Evolutionary conservation across 129 eudicot genomes (phyloP).

Genomic region (Pseudognaphalium luteoalbum): DNA sequence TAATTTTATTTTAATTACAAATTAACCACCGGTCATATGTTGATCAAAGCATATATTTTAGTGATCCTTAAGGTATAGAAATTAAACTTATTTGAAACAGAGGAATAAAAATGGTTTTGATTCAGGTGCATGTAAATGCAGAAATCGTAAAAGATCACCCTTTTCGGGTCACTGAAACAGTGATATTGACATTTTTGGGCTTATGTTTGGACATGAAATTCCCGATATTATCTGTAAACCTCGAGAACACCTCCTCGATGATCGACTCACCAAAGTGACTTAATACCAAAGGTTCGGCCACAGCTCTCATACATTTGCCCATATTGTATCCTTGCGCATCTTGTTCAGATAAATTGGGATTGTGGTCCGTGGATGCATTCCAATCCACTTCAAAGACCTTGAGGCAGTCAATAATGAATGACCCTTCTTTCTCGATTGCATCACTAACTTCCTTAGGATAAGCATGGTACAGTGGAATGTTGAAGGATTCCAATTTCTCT

Average conservation of each 20-base stretch:
- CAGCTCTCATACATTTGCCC: slow-evolving; percentile 54
- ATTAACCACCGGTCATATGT: too few species aligned
- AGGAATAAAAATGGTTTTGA: too few species aligned
- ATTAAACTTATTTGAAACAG: too few species aligned
- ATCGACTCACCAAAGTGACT: slow-evolving; percentile 54
- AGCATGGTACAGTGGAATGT: slow-evolving; percentile 45
- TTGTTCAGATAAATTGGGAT: not conserved
- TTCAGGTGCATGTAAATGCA: too few species aligned
- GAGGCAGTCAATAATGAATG: slow-evolving; percentile 31
- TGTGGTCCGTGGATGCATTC: slow-evolving; percentile 26
- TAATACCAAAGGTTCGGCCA: slow-evolving; percentile 50
- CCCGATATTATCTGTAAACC: slow-evolving; percentile 34
- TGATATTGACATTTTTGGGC: slow-evolving; percentile 39
- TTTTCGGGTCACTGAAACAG: slow-evolving; percentile 46
- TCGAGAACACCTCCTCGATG: slow-evolving; percentile 48
- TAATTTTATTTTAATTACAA: too few species aligned
- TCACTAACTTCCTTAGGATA: slow-evolving; percentile 36
- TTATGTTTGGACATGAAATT: slow-evolving; percentile 43
- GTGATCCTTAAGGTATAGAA: too few species aligned
- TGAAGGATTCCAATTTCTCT: slow-evolving; percentile 38
- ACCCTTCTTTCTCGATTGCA: slow-evolving; percentile 49
- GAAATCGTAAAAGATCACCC: slow-evolving; percentile 5
- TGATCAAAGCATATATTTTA: too few species aligned
- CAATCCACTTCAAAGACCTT: slow-evolving; percentile 45
- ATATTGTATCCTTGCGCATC: slow-evolving; percentile 39